A percentile compares a stretch with the other conserved stretches of the same genome.
phyloP scores from a whole-genome alignment of 2,329 filamentous ascomycete genomes.

The Chalara sp. region DNA sequence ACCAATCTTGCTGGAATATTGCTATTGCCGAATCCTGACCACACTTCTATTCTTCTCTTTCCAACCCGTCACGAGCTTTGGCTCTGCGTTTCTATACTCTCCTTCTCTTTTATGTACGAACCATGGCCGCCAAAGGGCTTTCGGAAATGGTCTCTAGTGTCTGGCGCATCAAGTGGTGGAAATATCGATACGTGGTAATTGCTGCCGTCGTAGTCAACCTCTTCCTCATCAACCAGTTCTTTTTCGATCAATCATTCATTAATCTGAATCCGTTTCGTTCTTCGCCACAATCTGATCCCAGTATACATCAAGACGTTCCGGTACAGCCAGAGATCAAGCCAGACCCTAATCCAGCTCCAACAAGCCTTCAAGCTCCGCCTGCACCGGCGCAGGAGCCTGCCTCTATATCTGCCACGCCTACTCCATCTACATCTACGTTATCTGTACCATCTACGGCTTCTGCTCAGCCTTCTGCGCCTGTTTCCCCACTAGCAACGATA shows the following conservation, averaged over 20 bases:
- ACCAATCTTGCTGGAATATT: too few species aligned
- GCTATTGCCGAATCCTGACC: too few species aligned
- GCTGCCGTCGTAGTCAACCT: constrained; percentile 15
- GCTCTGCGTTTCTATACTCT: too few species aligned
- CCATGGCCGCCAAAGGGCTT: constrained; percentile 6
- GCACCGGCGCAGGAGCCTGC: not conserved
- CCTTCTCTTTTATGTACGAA: not conserved
- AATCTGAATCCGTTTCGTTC: constrained; percentile 8
- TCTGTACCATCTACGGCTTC: not conserved
- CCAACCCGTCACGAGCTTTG: too few species aligned
- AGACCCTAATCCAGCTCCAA: not conserved
- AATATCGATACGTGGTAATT: constrained; percentile 17
- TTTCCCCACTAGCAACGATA: not conserved
- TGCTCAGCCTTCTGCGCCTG: not conserved
- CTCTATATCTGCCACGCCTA: not conserved
- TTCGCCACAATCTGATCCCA: not conserved
- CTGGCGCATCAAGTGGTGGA: constrained; percentile 19
- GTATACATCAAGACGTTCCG: not conserved
- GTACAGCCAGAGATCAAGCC: not conserved
- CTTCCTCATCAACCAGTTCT: constrained; percentile 19
- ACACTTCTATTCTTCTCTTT: too few species aligned
- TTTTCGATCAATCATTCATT: constrained; percentile 13
- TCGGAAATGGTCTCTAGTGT: constrained; percentile 18
- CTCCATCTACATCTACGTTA: not conserved
- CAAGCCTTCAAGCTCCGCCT: not conserved